Conservation (phyloP, 2,329 filamentous ascomycete genomes). For the Penicillium frequentans region DNA sequence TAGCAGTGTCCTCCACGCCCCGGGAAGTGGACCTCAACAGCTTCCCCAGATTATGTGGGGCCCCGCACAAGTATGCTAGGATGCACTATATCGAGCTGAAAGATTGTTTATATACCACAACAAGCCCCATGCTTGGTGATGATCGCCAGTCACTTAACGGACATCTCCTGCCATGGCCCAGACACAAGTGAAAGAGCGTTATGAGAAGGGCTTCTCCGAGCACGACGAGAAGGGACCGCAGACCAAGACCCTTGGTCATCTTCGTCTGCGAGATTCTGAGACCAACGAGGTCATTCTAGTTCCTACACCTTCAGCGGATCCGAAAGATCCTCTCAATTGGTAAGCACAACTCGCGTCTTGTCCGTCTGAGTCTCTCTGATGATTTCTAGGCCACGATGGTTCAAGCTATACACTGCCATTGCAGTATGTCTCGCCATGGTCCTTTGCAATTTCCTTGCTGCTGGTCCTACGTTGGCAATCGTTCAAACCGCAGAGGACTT, state of each 20-base stretch:
- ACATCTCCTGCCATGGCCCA: neutral
- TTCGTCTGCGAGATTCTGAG: conserved; percentile 10
- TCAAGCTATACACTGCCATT: conserved; percentile 46
- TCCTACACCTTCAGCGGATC: conserved; percentile 9
- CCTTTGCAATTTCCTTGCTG: conserved; percentile 59
- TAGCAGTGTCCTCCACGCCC: neutral
- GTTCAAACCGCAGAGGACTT: conserved; percentile 50
- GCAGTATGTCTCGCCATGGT: conserved; percentile 48
- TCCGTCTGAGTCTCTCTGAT: neutral
- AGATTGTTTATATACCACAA: conserved; percentile 1
- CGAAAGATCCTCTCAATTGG: conserved; percentile 14
- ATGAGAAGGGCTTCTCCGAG: neutral
- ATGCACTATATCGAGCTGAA: neutral
- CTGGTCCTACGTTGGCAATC: conserved; percentile 56
- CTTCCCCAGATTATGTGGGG: conserved; percentile 10
- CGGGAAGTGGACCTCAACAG: conserved; percentile 9
- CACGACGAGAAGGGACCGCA: neutral
- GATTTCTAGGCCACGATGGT: conserved; percentile 10
- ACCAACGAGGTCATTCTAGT: conserved; percentile 11
- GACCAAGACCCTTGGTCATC: conserved; percentile 9
- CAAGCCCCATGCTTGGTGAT: neutral
- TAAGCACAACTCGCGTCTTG: neutral
- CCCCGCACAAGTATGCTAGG: neutral
- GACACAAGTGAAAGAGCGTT: neutral
- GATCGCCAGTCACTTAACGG: neutral